A percentile compares a stretch with the other conserved stretches of the same genome.
phyloP scores from a whole-genome alignment of 2,329 filamentous ascomycete genomes.

The Tolypocladium amazonense region DNA sequence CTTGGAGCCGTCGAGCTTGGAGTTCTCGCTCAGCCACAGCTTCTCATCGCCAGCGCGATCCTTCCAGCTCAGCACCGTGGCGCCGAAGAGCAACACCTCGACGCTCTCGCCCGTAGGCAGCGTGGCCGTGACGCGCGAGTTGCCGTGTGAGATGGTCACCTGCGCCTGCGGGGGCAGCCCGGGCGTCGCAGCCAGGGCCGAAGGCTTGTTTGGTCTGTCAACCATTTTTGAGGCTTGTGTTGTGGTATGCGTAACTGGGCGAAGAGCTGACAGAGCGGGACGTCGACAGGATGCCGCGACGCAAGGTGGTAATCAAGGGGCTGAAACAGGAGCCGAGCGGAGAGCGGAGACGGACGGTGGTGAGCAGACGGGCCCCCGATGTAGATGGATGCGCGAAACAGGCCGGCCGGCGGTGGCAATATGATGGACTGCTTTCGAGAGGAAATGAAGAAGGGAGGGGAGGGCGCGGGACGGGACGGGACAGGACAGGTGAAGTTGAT shows the following conservation, averaged over 20 bases:
- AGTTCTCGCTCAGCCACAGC: constrained; percentile 73
- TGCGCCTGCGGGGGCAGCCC: constrained; percentile 64
- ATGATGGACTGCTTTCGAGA: background rate
- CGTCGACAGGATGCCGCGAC: background rate
- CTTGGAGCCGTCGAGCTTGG: constrained; percentile 77
- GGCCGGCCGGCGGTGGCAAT: background rate
- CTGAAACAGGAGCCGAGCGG: background rate
- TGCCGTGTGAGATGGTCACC: constrained; percentile 63
- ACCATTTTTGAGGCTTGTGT: constrained; percentile 40
- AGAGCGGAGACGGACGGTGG: background rate
- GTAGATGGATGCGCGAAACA: background rate
- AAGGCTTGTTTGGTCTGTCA: constrained; percentile 76
- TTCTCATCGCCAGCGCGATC: constrained; percentile 68
- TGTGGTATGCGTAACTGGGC: background rate
- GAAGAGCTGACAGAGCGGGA: background rate
- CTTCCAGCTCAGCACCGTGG: constrained; percentile 92
- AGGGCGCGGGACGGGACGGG: background rate
- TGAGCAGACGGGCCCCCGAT: background rate
- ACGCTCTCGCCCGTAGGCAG: constrained; percentile 82
- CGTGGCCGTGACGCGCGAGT: constrained; percentile 63
- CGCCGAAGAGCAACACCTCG: constrained; percentile 79
- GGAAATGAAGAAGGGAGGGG: background rate
- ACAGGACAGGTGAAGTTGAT: background rate
- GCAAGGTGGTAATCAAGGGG: background rate
- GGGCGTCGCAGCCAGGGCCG: constrained; percentile 63